Percentiles rank a stretch among this genome's conserved stretches.
phyloP scores from a whole-genome alignment of 2,329 filamentous ascomycete genomes.

The Mycogone perniciosa region DNA sequence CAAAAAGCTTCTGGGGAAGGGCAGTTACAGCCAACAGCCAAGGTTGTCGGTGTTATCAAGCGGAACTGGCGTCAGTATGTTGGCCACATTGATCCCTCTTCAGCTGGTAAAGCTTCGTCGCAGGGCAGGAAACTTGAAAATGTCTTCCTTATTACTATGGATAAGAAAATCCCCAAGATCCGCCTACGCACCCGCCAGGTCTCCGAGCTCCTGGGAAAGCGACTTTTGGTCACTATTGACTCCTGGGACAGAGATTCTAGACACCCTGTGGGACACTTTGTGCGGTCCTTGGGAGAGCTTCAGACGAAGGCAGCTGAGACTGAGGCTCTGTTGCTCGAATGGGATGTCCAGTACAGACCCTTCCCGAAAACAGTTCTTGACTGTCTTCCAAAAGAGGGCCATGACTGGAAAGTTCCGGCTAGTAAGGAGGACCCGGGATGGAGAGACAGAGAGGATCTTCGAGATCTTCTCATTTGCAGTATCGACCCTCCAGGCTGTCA shows the following conservation, averaged over 20 bases:
- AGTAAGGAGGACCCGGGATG: conserved; percentile 77
- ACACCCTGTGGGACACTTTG: conserved; percentile 88
- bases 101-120: conserved; percentile 63
- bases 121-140: conserved; percentile 82
- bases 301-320: conserved; percentile 98
- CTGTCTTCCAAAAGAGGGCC: conserved; percentile 83
- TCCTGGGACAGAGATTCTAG: conserved; percentile 91
- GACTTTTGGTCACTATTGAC: conserved; percentile 88
- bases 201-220: conserved; percentile 80
- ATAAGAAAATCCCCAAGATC: conserved; percentile 96
- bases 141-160: conserved; percentile 95
- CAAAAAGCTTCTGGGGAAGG: conserved; percentile 73
- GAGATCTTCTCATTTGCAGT: conserved; percentile 85
- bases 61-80: conserved; percentile 98
- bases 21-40: conserved; percentile 81
- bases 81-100: conserved; percentile 85
- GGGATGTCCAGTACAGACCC: conserved; percentile 94
- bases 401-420: conserved; percentile 87
- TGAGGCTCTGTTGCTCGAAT: conserved; percentile 87
- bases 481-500: conserved; percentile 95
- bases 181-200: conserved; percentile 87
- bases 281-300: conserved; percentile 84
- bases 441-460: conserved; percentile 76
- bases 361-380: conserved; percentile 95
- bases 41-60: conserved; percentile 86